Conservation (phyloP, 345 rosid genomes). For the Erucastrum elatum region DNA sequence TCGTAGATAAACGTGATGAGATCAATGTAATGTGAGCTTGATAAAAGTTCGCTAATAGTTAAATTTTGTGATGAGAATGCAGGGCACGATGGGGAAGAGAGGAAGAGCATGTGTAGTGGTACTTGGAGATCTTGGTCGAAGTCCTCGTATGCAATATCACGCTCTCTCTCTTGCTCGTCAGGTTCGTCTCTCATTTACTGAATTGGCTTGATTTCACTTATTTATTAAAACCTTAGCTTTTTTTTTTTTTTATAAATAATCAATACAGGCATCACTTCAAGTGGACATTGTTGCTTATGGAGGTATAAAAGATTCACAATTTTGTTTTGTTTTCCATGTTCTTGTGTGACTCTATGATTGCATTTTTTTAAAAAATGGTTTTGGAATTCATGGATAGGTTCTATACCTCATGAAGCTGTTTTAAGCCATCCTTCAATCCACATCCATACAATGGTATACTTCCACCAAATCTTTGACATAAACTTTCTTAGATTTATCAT, state of each 20-base stretch:
- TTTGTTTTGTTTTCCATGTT: background rate
- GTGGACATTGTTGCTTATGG: slow-evolving; percentile 94
- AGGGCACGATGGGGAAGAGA: slow-evolving; percentile 47
- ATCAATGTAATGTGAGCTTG: slow-evolving; percentile 4
- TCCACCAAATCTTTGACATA: background rate
- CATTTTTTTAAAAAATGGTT: background rate
- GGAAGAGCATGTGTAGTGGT: slow-evolving; percentile 95
- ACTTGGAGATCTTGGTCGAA: slow-evolving; percentile 92
- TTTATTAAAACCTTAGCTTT: background rate
- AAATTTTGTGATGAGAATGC: background rate
- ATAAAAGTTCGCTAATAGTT: slow-evolving; percentile 4
- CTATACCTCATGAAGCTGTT: slow-evolving; percentile 75
- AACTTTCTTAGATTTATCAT: background rate
- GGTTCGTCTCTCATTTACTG: slow-evolving; percentile 40
- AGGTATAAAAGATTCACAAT: slow-evolving; percentile 48
- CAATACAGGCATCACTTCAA: slow-evolving; percentile 66
- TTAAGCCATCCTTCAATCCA: slow-evolving; percentile 69
- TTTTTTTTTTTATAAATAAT: background rate
- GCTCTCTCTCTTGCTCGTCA: slow-evolving; percentile 92
- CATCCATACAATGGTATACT: slow-evolving; percentile 73
- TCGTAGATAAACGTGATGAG: background rate
- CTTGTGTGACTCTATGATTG: background rate
- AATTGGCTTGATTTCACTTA: background rate
- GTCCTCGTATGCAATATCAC: slow-evolving; percentile 98
- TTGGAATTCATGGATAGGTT: slow-evolving; percentile 50